Percentiles rank a stretch among this genome's conserved stretches.
Evolutionary conservation across 345 rosid genomes (phyloP).

Genomic region (Noccaea caerulescens): DNA sequence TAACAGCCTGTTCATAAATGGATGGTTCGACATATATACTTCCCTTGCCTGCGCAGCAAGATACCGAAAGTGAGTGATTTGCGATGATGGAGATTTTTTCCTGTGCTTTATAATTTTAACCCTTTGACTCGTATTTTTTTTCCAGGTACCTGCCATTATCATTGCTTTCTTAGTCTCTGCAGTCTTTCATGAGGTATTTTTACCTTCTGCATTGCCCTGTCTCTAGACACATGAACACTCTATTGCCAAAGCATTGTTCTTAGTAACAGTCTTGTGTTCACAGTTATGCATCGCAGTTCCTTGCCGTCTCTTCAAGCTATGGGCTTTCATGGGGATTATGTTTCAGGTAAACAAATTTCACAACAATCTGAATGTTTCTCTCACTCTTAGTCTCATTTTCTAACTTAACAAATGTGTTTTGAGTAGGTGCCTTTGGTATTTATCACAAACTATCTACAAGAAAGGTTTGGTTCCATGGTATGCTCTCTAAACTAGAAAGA

Average conservation of each 20-base stretch:
- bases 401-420: conserved; percentile 20
- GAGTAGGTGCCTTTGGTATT: conserved; percentile 86
- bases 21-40: conserved; percentile 97
- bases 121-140: not conserved
- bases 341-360: conserved; percentile 65
- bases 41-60: conserved; percentile 77
- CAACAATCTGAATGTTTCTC: not conserved
- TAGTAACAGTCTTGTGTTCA: not conserved
- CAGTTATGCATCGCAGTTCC: conserved; percentile 98
- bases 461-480: conserved; percentile 85
- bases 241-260: not conserved
- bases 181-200: conserved; percentile 86
- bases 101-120: conserved; percentile 16
- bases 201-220: conserved; percentile 13
- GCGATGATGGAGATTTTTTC: conserved; percentile 56
- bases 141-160: conserved; percentile 73
- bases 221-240: conserved; percentile 12
- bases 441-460: conserved; percentile 76
- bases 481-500: conserved; percentile 27
- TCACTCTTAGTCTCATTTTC: conserved; percentile 16
- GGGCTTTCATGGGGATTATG: conserved; percentile 98
- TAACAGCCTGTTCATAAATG: conserved; percentile 99
- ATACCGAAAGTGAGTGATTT: conserved; percentile 70
- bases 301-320: conserved; percentile 84
- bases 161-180: conserved; percentile 89